These are phyloP conservation scores for Capronia coronata DNA, from an alignment of 2,329 filamentous ascomycete genomes.

Conservation along the genomic window DNA sequence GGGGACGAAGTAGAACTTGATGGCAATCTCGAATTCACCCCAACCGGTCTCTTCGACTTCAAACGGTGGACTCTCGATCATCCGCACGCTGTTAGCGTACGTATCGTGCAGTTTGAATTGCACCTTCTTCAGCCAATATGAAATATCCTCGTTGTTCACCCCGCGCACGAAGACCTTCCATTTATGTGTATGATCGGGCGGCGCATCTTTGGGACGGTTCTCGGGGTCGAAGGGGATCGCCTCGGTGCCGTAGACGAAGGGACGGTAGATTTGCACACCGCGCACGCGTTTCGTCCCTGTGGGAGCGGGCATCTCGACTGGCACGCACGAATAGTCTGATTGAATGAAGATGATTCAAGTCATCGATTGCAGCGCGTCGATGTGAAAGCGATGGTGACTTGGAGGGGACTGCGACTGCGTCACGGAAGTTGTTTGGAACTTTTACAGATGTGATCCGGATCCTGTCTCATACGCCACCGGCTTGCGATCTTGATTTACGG, in stretches of 20 bases:
- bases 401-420: too few relatives aligned
- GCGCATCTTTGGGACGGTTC: constrained; percentile 67
- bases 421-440: too few relatives aligned
- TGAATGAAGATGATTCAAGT: too few relatives aligned
- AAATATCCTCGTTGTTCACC: constrained; percentile 81
- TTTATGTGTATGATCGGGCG: constrained; percentile 88
- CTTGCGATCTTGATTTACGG: too few relatives aligned
- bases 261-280: constrained; percentile 43
- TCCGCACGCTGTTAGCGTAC: constrained; percentile 83
- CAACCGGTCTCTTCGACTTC: constrained; percentile 88
- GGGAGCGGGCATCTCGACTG: constrained; percentile 51
- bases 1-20: constrained; percentile 87
- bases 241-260: constrained; percentile 67
- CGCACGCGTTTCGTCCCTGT: constrained; percentile 50
- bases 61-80: constrained; percentile 74
- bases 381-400: too few relatives aligned
- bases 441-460: too few relatives aligned
- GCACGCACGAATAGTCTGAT: too few relatives aligned
- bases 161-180: constrained; percentile 94
- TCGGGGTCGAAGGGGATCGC: constrained; percentile 71
- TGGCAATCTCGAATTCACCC: constrained; percentile 95
- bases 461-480: too few relatives aligned
- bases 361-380: too few relatives aligned
- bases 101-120: constrained; percentile 98
- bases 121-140: constrained; percentile 92